phyloP scores from a whole-genome alignment of 1,284 basidiomycete species.

The Tetrapyrgos nigripes region DNA sequence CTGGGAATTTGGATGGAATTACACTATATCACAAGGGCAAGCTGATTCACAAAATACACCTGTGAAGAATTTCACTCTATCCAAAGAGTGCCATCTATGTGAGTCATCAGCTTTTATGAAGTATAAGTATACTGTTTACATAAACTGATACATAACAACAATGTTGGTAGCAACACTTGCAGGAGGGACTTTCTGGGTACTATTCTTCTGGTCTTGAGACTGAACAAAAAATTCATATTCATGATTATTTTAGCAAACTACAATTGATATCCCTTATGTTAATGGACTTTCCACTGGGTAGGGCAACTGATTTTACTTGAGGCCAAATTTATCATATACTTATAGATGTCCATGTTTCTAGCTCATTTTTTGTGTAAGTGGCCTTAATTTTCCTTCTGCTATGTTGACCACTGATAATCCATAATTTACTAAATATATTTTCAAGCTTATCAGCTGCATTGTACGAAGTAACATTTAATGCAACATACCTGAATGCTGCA shows the following conservation, averaged over 20 bases:
- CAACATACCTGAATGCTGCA: constrained; percentile 16
- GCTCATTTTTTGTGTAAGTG: constrained; percentile 3
- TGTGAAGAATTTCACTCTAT: constrained; percentile 2
- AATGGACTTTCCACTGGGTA: constrained; percentile 8
- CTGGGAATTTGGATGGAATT: constrained; percentile 2
- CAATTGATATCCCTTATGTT: background rate
- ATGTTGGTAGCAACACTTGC: too few species aligned
- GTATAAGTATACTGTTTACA: background rate
- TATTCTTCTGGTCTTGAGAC: background rate
- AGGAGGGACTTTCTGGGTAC: constrained; percentile 3
- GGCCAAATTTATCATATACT: background rate
- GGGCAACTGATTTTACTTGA: background rate
- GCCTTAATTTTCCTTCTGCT: too few species aligned
- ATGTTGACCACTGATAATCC: background rate
- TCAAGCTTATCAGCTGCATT: constrained; percentile 17
- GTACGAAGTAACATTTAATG: constrained; percentile 9
- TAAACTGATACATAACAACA: too few species aligned
- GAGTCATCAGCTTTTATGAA: background rate
- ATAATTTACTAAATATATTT: background rate
- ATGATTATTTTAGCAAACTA: background rate
- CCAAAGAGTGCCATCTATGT: background rate
- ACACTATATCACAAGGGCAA: constrained; percentile 2
- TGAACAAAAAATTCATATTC: background rate
- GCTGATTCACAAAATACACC: background rate
- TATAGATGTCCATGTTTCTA: background rate